Evolutionary conservation across 1,284 basidiomycete genomes (phyloP), one percentile per base, ranked within the genome.

Genomic region (Boletus holoroseus): DNA sequence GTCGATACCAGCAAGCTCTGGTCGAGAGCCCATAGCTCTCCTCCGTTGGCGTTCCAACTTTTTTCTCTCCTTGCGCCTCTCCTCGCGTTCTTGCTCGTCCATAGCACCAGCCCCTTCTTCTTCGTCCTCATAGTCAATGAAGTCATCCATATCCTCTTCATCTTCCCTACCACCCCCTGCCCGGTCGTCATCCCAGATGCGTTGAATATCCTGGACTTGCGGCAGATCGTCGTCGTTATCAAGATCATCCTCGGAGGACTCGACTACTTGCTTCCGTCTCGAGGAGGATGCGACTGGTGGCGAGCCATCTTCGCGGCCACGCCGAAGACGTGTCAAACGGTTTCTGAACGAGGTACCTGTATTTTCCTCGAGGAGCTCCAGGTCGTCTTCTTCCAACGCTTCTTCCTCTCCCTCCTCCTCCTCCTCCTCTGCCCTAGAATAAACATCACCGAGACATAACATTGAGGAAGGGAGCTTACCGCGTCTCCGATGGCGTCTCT

Each of bases 351-450:
- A 76, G 18, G 80, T 78, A 8, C 95, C 94, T 3, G 92, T 93
- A 62, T 98, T 99, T 76, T 99, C 96, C 63, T 91, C 91, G 20
- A 99, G 69, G 8, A 99, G 78, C 47, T 95, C 94, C 48, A 99
- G 72, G 65, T 99, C 96, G 63, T 99, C 96, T 49, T 98, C 95
- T 58, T 96, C 94, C 39, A 97, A 73, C n/a, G 76, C 89, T 53
- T 85, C 83, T 5, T 22, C 22, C 22, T 22, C 22, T 4, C 5
- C 22, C 22, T 22, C 22, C 13, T 86, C 81, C 4, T 86, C 81
- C 51, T 82, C 79, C 45, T 77, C 77, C 55, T 59, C 54, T 63
- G 48, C 42, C 7, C 26, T n/a, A 58, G 44, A 44, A 36, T 67
- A 13, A 64, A 52, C 35, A 44, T 43, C 1, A 51, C 22, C 3